A percentile compares a stretch with the other conserved stretches of the same genome.
Conservation (phyloP, 305 asterid species). For the Rubia tinctorum region DNA sequence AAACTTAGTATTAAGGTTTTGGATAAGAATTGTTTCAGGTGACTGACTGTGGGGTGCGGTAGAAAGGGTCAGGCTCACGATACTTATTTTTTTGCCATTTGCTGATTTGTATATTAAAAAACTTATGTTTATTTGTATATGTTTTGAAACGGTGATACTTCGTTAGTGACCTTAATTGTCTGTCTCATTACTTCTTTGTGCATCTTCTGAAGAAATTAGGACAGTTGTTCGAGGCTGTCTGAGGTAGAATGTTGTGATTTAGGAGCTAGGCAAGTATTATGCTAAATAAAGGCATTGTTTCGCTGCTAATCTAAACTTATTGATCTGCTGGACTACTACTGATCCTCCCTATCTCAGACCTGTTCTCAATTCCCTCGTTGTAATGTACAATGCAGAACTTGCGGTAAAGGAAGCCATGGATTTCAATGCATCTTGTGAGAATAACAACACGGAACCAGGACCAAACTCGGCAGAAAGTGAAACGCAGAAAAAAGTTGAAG, state of each 20-base stretch:
- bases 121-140: too few species aligned
- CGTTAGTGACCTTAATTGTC: too few species aligned
- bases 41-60: too few species aligned
- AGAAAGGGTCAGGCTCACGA: too few species aligned
- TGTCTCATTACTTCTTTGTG: too few species aligned
- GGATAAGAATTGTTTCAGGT: too few species aligned
- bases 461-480: too few species aligned
- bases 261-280: not conserved
- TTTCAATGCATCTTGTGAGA: not conserved
- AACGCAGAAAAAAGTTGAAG: too few species aligned
- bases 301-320: not conserved
- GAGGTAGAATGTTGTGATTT: not conserved
- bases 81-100: too few species aligned
- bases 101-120: too few species aligned
- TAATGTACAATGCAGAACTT: not conserved
- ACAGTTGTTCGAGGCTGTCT: not conserved
- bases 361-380: not conserved
- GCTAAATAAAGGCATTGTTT: not conserved
- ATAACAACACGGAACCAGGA: not conserved
- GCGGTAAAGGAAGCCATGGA: not conserved
- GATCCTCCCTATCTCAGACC: not conserved
- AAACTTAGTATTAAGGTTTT: too few species aligned
- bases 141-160: too few species aligned
- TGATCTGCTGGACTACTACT: not conserved
- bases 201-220: not conserved